Evolutionary conservation across 345 rosid species (phyloP), one percentile per base, ranked within the genome.

Genomic region (Stellera chamaejasme): DNA sequence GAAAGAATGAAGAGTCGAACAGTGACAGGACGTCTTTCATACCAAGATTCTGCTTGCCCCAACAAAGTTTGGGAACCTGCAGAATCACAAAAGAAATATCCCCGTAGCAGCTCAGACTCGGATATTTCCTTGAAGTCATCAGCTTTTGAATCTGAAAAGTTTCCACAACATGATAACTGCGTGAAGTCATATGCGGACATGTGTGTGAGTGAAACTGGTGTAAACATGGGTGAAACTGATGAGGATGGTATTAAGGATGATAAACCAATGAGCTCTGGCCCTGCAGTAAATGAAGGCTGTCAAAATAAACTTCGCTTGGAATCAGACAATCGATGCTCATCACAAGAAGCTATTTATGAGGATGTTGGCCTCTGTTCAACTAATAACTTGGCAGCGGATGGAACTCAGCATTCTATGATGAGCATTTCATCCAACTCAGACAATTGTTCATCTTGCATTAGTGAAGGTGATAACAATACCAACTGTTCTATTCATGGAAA

Each of bases 381-480:
- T 13, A 68, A 62, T 48, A 65, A 57, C 46, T 49, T 54, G 13
- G 10, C 45, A 27, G 45, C 39, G 32, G 64, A 55, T 43, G 69
- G 65, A 62, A 68, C 54, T 13, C 69, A 66, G 52, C 79, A 84
- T 69, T 69, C 71, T 27, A 44, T 58, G 60, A 69, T 60, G 51
- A 74, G 76, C 55, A 75, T 82, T 62, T 66, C 75, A 58, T 80
- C 95, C 32, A 86, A 67, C 68, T 86, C 89, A 45, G 92, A 83
- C 59, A 83, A 84, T 71, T 83, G 95, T 75, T 89, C 92, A 27
- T 83, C 89, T 10, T 89, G 89, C 68, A 77, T 72, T 45, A 84
- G 96, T 16, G 96, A 88, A 59, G 90, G 81, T 57, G 96, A 88
- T 27, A 83, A 82, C 71, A 82, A 72, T 55, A 66, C 83, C 36